Evolutionary conservation across 139 green algal species (phyloP), one percentile per base, ranked within the genome.

Genomic region (Coelastrella sp.): DNA sequence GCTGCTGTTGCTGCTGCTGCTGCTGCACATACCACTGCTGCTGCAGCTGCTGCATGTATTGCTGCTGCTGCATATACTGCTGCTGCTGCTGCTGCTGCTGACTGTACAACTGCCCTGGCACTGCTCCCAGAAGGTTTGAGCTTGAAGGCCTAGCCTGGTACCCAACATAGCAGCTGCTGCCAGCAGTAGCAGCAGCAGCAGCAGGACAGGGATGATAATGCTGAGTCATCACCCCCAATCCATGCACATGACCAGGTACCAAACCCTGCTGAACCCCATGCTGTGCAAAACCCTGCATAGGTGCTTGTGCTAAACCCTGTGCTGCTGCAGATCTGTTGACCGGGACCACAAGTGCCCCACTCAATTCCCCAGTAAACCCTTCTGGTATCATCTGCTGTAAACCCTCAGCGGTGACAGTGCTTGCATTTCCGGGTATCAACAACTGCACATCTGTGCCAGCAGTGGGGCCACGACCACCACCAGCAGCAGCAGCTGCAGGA

Each of bases 1-100:
- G 68, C 30, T 78, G 30, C 25, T 78, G 41, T 37, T 78, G 68
- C 68, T 53, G 40, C 35, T 78, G 30, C 7, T 78, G 66, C 35
- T 50, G 35, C n/a, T 11, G 21, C n/a, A n/a, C n/a, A n/a, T n/a
- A n/a, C n/a, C n/a, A n/a, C n/a, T n/a, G 35, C 2, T 76, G 41
- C 41, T 63, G 71, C 41, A 41, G 7, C 62, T 69, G 62, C 21
- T 38, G 62, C 21, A 41, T 6, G 2, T 1, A 7, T 8, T 34
- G 23, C 68, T 57, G 68, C 30, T 37, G 68, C 68, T 35, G 21
- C 11, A 41, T 35, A 9, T 78, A 25, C 68, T 78, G 30, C 25
- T 78, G 41, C 68, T 78, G 68, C 68, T 53, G 40, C 35, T 78
- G 30, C 7, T 78, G 66, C 35, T 50, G 35, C n/a, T 11, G 21